These are phyloP conservation scores for Saturnispora sekii DNA, from an alignment of 805 yeast species.

Conservation along the genomic window DNA sequence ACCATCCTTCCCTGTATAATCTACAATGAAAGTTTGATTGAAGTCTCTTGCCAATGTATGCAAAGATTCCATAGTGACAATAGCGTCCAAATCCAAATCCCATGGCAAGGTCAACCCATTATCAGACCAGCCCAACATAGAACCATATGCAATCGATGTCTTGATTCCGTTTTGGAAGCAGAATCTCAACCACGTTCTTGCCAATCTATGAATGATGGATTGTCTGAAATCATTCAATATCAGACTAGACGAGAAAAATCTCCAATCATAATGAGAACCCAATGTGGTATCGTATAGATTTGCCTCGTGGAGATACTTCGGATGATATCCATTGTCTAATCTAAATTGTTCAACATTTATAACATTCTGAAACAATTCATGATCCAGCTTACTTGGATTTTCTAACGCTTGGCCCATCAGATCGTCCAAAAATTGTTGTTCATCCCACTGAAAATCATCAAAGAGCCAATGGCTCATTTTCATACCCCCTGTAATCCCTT, in stretches of 20 bases:
- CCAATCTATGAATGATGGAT: constrained; percentile 34
- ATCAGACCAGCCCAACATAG: constrained; percentile 54
- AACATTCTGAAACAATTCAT: constrained; percentile 6
- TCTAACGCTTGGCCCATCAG: not conserved
- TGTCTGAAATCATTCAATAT: constrained; percentile 17
- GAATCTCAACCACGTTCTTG: constrained; percentile 47
- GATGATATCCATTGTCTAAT: constrained; percentile 12
- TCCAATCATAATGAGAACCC: constrained; percentile 41
- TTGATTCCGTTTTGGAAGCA: constrained; percentile 33
- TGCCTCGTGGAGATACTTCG: constrained; percentile 37
- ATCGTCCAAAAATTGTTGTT: constrained; percentile 7
- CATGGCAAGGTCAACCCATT: constrained; percentile 50
- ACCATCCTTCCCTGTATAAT: constrained; percentile 20
- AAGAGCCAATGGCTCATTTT: constrained; percentile 7
- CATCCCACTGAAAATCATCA: constrained; percentile 12
- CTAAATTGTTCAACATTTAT: constrained; percentile 7
- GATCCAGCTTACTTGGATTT: constrained; percentile 7
- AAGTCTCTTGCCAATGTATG: constrained; percentile 33
- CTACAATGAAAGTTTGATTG: constrained; percentile 43
- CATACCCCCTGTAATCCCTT: constrained; percentile 2
- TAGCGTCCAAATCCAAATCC: constrained; percentile 58
- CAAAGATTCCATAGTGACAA: constrained; percentile 39
- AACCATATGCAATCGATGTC: constrained; percentile 59
- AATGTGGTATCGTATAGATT: constrained; percentile 19
- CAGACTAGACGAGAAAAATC: constrained; percentile 29